These are phyloP conservation scores for Miamiensis avidus DNA, from an alignment of 169 alveolate genomes.

Conservation along the genomic window DNA sequence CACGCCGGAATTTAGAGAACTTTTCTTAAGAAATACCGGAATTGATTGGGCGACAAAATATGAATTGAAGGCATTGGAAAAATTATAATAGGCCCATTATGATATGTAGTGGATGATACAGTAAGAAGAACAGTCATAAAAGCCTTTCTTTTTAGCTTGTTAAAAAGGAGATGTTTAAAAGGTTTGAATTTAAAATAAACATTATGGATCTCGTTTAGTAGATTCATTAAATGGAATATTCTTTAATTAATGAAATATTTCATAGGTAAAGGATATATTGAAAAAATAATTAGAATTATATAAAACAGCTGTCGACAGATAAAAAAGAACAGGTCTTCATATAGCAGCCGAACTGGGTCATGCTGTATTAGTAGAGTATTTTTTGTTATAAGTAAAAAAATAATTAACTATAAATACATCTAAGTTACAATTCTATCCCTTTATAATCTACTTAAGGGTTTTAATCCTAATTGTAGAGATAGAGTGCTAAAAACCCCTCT, in stretches of 20 bases:
- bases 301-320: slow-evolving; percentile 14
- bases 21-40: slow-evolving; percentile 41
- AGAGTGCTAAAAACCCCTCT: slow-evolving; percentile 63
- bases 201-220: not conserved
- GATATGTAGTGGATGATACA: slow-evolving; percentile 70
- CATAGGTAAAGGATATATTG: not conserved
- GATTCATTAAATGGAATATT: not conserved
- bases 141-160: slow-evolving; percentile 52
- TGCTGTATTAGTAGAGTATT: slow-evolving; percentile 45
- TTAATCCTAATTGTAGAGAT: slow-evolving; percentile 66
- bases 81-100: slow-evolving; percentile 61
- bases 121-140: slow-evolving; percentile 22
- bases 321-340: slow-evolving; percentile 68
- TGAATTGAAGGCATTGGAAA: slow-evolving; percentile 66
- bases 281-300: slow-evolving; percentile 1
- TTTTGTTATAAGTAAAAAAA: too few species aligned
- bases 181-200: not conserved
- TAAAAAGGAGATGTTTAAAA: slow-evolving; percentile 71
- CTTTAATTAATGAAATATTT: not conserved
- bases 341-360: slow-evolving; percentile 73
- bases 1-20: slow-evolving; percentile 9
- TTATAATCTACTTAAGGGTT: too few species aligned
- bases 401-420: too few species aligned
- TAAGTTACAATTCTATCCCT: too few species aligned
- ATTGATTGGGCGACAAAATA: slow-evolving; percentile 70